Conservation (phyloP, 768 basidiomycete genomes). For the Paxillus ammoniavirescens region DNA sequence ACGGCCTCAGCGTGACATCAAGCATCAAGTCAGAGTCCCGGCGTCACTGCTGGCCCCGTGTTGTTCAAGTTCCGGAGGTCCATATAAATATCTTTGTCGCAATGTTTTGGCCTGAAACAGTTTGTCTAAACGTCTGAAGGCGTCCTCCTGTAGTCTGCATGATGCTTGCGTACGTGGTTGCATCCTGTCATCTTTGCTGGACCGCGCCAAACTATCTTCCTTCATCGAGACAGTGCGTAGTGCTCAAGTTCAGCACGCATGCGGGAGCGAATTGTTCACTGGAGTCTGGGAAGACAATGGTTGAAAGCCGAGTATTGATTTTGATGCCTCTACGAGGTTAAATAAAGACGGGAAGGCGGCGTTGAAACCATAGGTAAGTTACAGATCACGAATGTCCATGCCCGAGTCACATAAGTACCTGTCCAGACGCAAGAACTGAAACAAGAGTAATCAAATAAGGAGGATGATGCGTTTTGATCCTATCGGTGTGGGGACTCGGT, state of each 20-base stretch:
- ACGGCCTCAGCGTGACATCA: too few relatives aligned
- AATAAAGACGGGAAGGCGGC: not conserved
- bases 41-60: too few relatives aligned
- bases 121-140: too few relatives aligned
- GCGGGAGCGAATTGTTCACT: not conserved
- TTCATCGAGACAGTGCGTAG: not conserved
- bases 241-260: not conserved
- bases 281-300: not conserved
- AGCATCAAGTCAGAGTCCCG: too few relatives aligned
- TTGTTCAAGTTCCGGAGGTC: too few relatives aligned
- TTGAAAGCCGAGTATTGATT: not conserved
- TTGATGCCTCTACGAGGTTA: not conserved
- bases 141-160: too few relatives aligned
- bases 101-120: not conserved
- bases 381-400: not conserved
- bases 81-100: not conserved
- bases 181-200: too few relatives aligned
- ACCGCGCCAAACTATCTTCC: not conserved
- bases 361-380: not conserved
- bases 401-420: not conserved
- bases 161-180: too few relatives aligned
- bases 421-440: not conserved
- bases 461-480: not conserved
- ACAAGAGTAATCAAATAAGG: not conserved
- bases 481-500: slow-evolving; percentile 2